phyloP scores from a whole-genome alignment of 805 yeast genomes.

The Candida alai region DNA sequence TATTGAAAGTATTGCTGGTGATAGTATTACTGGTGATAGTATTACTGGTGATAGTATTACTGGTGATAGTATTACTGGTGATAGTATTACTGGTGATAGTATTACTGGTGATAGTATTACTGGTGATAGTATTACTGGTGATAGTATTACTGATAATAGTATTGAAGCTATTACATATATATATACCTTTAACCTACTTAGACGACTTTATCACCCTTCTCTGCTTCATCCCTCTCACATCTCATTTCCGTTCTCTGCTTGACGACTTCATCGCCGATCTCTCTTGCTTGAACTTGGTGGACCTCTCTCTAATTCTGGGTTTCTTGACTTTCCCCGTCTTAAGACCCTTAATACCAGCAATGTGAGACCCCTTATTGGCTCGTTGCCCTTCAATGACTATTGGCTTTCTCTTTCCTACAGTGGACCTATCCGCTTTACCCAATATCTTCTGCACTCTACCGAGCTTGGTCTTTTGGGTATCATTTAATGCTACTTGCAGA shows the following conservation, averaged over 20 bases:
- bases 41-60: too few relatives aligned
- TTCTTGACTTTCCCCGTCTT: slow-evolving; percentile 44
- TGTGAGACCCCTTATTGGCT: slow-evolving; percentile 63
- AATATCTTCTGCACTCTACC: slow-evolving; percentile 77
- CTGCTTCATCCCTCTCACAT: slow-evolving; percentile 5
- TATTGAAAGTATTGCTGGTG: too few relatives aligned
- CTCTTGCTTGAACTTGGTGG: slow-evolving; percentile 47
- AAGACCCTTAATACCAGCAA: slow-evolving; percentile 59
- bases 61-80: too few relatives aligned
- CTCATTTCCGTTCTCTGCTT: slow-evolving; percentile 6
- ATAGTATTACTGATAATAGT: too few relatives aligned
- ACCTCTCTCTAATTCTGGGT: slow-evolving; percentile 56
- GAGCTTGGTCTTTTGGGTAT: slow-evolving; percentile 66
- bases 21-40: too few relatives aligned
- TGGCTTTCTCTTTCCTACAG: slow-evolving; percentile 43
- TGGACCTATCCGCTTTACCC: slow-evolving; percentile 75
- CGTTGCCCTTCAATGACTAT: slow-evolving; percentile 67
- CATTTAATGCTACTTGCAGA: slow-evolving; percentile 51
- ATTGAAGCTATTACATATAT: too few relatives aligned
- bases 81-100: too few relatives aligned
- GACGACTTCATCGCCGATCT: slow-evolving; percentile 22
- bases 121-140: too few relatives aligned
- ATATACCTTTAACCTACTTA: too few relatives aligned
- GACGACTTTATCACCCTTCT: too few relatives aligned
- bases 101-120: too few relatives aligned